phyloP scores from a whole-genome alignment of 179 eudicot species.

The Carnegiea gigantea region DNA sequence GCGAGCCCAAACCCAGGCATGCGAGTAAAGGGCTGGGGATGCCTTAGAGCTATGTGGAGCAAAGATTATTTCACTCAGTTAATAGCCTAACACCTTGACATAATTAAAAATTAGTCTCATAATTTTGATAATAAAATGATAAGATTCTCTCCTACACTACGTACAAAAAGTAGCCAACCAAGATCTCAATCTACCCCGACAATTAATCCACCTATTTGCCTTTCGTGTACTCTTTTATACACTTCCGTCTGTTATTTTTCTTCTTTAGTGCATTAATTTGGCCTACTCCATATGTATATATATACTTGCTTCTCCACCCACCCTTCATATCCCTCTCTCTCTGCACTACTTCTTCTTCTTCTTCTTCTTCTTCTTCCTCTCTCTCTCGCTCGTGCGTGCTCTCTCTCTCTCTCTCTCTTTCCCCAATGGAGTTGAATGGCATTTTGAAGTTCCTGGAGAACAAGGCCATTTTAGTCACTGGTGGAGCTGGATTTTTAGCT shows the following conservation, averaged over 20 bases:
- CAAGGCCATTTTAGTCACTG: conserved; percentile 69
- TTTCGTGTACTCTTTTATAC: conserved; percentile 23
- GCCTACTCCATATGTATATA: not conserved
- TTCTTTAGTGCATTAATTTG: not conserved
- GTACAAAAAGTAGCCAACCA: conserved; percentile 19
- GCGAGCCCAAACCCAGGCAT: too few species aligned
- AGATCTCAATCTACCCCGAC: conserved; percentile 19
- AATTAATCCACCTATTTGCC: conserved; percentile 18
- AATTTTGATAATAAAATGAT: not conserved
- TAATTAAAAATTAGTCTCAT: too few species aligned
- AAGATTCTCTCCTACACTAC: not conserved
- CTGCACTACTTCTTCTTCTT: not conserved
- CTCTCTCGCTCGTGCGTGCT: not conserved
- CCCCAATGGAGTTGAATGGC: conserved; percentile 52
- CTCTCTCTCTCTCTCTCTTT: not conserved
- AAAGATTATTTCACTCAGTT: too few species aligned
- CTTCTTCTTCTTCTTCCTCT: not conserved
- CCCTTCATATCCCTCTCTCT: not conserved
- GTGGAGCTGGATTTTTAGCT: conserved; percentile 84
- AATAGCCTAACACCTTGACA: too few species aligned
- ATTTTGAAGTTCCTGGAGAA: conserved; percentile 60
- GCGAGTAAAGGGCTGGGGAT: too few species aligned
- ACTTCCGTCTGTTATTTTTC: not conserved
- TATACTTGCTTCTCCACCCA: not conserved
- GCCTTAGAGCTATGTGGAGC: too few species aligned